Conservation (phyloP, 2,329 filamentous ascomycete genomes). For the Calonectria naviculata region DNA sequence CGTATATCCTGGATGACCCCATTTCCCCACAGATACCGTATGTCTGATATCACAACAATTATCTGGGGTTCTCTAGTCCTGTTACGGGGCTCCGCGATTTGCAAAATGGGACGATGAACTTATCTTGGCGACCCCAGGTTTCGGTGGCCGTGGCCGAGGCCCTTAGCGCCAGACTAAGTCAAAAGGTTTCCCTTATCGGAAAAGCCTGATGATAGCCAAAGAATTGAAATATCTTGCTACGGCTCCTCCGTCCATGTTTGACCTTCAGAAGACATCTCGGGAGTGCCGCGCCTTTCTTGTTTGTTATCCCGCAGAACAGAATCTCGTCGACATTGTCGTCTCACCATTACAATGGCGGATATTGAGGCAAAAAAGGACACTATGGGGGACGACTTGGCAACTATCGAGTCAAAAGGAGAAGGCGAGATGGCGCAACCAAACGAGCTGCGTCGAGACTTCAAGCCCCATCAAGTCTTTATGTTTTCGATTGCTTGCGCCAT, state of each 20-base stretch:
- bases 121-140: background rate
- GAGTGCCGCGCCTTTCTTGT: background rate
- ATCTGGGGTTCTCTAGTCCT: background rate
- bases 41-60: background rate
- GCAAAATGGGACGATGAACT: background rate
- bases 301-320: background rate
- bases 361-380: background rate
- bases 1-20: background rate
- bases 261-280: background rate
- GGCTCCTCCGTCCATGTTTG: background rate
- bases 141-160: background rate
- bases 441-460: conserved; percentile 32
- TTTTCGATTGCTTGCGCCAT: conserved; percentile 52
- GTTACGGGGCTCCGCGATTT: background rate
- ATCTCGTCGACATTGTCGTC: background rate
- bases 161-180: background rate
- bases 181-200: background rate
- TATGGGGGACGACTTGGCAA: background rate
- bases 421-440: background rate
- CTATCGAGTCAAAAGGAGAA: background rate
- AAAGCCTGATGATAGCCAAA: no score
- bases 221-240: background rate
- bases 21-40: background rate
- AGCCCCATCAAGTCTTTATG: conserved; percentile 47
- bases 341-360: background rate